A percentile compares a stretch with the other conserved stretches of the same genome.
These are phyloP conservation scores for Hansenula sp. DNA, from an alignment of 1,139 yeast genomes.

Conservation along the genomic window DNA sequence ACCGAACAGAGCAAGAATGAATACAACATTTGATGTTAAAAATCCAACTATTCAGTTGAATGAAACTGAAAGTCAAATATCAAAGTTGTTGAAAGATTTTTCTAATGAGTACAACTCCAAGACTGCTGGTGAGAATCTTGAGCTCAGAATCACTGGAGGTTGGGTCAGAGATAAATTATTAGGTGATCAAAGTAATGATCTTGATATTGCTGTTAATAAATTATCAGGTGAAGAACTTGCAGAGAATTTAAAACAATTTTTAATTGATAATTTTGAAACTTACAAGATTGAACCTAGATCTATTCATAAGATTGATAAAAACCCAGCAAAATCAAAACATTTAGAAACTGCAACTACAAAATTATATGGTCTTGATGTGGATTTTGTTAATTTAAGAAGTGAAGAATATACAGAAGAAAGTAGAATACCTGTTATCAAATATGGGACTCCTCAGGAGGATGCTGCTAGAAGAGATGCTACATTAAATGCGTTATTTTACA, in stretches of 20 bases:
- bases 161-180: conserved; percentile 96
- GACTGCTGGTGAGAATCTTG: conserved; percentile 26
- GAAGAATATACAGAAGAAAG: conserved; percentile 82
- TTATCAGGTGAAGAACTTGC: conserved; percentile 89
- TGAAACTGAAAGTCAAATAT: conserved; percentile 44
- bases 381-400: conserved; percentile 85
- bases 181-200: conserved; percentile 75
- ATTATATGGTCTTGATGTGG: conserved; percentile 76
- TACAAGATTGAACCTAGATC: conserved; percentile 43
- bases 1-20: conserved; percentile 9
- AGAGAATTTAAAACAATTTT: conserved; percentile 50
- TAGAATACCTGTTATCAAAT: conserved; percentile 68
- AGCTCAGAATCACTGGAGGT: conserved; percentile 89
- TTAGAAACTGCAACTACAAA: conserved; percentile 94
- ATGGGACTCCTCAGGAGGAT: conserved; percentile 90
- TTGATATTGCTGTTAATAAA: conserved; percentile 85
- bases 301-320: conserved; percentile 80
- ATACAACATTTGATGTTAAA: conserved; percentile 8
- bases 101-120: conserved; percentile 32
- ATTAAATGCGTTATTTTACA: conserved; percentile 83
- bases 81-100: conserved; percentile 41
- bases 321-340: conserved; percentile 95
- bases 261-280: conserved; percentile 30
- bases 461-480: conserved; percentile 95
- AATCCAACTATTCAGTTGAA: conserved; percentile 32